phyloP scores from a whole-genome alignment of 1,139 yeast species.

The Kodamaea sp. region DNA sequence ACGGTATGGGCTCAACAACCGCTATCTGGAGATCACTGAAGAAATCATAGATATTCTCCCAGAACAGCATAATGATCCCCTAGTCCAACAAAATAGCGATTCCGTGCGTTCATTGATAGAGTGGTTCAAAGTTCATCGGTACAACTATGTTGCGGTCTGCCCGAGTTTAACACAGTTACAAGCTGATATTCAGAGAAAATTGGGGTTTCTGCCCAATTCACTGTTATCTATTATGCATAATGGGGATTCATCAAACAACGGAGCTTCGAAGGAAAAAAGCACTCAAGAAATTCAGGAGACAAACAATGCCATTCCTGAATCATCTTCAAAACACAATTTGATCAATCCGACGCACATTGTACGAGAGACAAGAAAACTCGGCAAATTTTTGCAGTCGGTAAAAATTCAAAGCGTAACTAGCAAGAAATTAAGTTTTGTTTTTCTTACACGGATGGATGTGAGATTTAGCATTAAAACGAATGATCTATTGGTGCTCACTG shows the following conservation, averaged over 20 bases:
- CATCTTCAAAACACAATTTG: too few relatives aligned
- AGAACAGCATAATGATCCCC: background rate
- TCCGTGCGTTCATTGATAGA: constrained; percentile 12
- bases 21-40: constrained; percentile 5
- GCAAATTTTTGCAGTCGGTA: constrained; percentile 23
- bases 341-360: constrained; percentile 23
- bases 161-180: constrained; percentile 2
- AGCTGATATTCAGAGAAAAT: background rate
- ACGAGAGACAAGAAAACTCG: constrained; percentile 14
- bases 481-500: constrained; percentile 9
- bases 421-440: constrained; percentile 5
- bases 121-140: constrained; percentile 25
- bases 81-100: background rate
- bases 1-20: constrained; percentile 6
- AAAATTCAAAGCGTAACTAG: constrained; percentile 9
- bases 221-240: too few relatives aligned
- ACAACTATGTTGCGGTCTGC: constrained; percentile 18
- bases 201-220: too few relatives aligned
- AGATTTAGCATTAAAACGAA: constrained; percentile 12
- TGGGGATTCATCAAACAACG: too few relatives aligned
- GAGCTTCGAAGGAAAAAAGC: too few relatives aligned
- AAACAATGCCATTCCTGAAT: too few relatives aligned
- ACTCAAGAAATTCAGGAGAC: too few relatives aligned
- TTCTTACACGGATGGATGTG: constrained; percentile 22
- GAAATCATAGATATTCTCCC: constrained; percentile 1